Evolutionary conservation across 805 yeast species (phyloP).

Genomic region (Kluyveromyces lactis): DNA sequence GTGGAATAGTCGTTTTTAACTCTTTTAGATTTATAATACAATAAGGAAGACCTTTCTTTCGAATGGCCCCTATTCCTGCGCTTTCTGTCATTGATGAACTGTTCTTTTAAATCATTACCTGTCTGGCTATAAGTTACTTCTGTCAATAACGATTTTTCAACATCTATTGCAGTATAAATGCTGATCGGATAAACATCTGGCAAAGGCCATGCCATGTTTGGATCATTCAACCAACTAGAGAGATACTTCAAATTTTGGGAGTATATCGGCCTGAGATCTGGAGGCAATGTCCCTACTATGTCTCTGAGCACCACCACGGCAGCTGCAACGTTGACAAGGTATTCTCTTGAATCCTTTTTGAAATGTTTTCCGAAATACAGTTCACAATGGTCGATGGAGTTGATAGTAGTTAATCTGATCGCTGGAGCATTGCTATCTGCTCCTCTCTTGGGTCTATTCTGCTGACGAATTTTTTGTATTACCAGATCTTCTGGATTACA

Average conservation of each 20-base stretch:
- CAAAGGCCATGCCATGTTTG: constrained; percentile 56
- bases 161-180: constrained; percentile 60
- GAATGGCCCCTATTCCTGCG: constrained; percentile 12
- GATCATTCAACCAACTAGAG: constrained; percentile 49
- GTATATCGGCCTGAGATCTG: constrained; percentile 69
- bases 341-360: constrained; percentile 30
- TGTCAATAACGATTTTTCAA: constrained; percentile 65
- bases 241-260: constrained; percentile 56
- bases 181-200: constrained; percentile 65
- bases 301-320: constrained; percentile 78
- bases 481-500: constrained; percentile 35
- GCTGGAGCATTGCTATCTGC: constrained; percentile 39
- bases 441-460: constrained; percentile 22
- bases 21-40: constrained; percentile 53
- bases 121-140: constrained; percentile 55
- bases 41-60: constrained; percentile 12
- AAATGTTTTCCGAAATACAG: constrained; percentile 35
- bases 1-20: constrained; percentile 58
- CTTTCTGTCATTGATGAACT: constrained; percentile 23
- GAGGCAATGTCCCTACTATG: constrained; percentile 73
- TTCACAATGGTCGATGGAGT: constrained; percentile 78
- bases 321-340: constrained; percentile 63
- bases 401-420: constrained; percentile 63
- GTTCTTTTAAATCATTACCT: constrained; percentile 37
- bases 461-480: constrained; percentile 26